Conservation (phyloP, 2,329 filamentous ascomycete species). For the Aspergillus hortae region DNA sequence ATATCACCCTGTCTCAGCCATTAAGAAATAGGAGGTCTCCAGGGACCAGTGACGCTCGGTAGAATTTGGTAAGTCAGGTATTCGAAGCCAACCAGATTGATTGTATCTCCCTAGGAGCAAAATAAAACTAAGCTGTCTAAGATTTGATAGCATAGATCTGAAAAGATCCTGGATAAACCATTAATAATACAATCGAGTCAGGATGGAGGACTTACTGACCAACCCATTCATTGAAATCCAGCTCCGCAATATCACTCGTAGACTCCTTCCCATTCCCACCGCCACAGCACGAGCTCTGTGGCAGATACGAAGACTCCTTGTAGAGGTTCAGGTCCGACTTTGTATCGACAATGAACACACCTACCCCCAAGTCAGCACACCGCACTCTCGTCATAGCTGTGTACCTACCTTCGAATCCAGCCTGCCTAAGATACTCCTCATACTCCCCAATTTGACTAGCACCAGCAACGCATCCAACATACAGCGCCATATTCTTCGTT, state of each 20-base stretch:
- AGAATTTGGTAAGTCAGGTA: too few relatives aligned
- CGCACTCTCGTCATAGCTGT: neutral
- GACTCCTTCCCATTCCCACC: neutral
- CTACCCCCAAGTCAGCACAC: slow-evolving; percentile 20
- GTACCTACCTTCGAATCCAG: slow-evolving; percentile 49
- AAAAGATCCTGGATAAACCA: slow-evolving; percentile 39
- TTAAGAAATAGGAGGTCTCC: too few relatives aligned
- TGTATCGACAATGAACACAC: slow-evolving; percentile 45
- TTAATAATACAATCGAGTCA: slow-evolving; percentile 1
- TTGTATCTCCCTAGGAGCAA: too few relatives aligned
- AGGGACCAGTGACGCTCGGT: too few relatives aligned
- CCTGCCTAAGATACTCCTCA: slow-evolving; percentile 47
- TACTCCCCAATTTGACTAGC: slow-evolving; percentile 54
- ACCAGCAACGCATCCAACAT: slow-evolving; percentile 60
- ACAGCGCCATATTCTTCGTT: slow-evolving; percentile 49
- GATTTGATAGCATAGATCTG: slow-evolving; percentile 51
- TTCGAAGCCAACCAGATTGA: too few relatives aligned
- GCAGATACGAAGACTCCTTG: slow-evolving; percentile 21
- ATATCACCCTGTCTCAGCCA: too few relatives aligned
- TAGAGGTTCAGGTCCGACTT: slow-evolving; percentile 50
- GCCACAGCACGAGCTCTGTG: slow-evolving; percentile 17
- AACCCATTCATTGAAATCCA: slow-evolving; percentile 51
- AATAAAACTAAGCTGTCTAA: neutral
- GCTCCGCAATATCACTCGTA: slow-evolving; percentile 19
- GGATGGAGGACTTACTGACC: slow-evolving; percentile 35